Evolutionary conservation across 108 stramenopile species (phyloP), one percentile per base, ranked within the genome.

Genomic region (Conticribra guillardii): DNA sequence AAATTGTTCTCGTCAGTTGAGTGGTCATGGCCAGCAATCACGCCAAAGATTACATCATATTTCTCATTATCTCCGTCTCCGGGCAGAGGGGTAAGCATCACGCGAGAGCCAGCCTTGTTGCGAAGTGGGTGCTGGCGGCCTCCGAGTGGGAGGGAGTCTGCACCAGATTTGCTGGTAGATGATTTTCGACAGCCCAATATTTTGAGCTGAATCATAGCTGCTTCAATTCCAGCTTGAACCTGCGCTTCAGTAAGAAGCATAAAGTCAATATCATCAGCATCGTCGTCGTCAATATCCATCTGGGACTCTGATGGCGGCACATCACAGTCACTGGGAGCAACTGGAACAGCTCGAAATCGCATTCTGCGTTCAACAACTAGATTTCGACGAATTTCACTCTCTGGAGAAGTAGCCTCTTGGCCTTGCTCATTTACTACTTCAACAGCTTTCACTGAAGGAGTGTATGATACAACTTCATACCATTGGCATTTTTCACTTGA

Each of bases 171-270:
- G 2, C 23, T 19, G 52, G 54, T 33, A 60, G 59, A 60, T 41
- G 61, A 46, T 48, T 21, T 31, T 16, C 8, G 31, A 22, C 29
- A 29, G 32, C 19, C 28, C 22, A 33, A 44, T 30, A 74, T 46
- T 30, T 61, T 73, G 23, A 57, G 66, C 54, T 83, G 71, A 27
- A 88, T 62, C 30, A 79, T 69, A 9, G 80, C 88, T 21, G 93
- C 90, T 63, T 87, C 85, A 11, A 87, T 53, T 33, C 93, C 93
- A n/a, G 93, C 93, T 26, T 70, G 45, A 0, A 88, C 90, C 71
- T 94, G 93, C 11, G 83, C 87, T 66, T 94, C 89, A 4, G 93
- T 94, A 51, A 94, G 75, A 27, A 92, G 33, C 56, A 94, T 61
- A 22, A 31, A 63, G 3, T 79, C 72, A 18, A 56, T 54, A 32